phyloP scores from a whole-genome alignment of 1,139 yeast genomes.

The Eremothecium sinecaudum region DNA sequence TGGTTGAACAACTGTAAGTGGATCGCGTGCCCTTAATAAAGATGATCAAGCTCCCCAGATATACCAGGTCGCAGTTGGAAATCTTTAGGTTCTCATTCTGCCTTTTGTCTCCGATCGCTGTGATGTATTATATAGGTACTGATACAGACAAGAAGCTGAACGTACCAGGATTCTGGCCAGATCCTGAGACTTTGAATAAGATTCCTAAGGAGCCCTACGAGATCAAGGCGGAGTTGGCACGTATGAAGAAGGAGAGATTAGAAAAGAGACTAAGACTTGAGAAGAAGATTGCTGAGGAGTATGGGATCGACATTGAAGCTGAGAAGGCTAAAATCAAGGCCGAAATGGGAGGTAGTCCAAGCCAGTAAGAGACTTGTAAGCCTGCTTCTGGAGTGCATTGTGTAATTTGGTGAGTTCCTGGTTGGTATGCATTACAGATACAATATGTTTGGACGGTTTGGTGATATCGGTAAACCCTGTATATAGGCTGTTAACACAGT shows the following conservation, averaged over 20 bases:
- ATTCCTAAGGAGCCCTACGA: slow-evolving; percentile 91
- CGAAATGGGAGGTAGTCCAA: too few species aligned
- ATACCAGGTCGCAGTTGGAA: slow-evolving; percentile 53
- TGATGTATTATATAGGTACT: slow-evolving; percentile 87
- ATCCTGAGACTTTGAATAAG: slow-evolving; percentile 80
- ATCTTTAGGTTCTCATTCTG: slow-evolving; percentile 75
- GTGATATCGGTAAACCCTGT: too few species aligned
- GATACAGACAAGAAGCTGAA: slow-evolving; percentile 83
- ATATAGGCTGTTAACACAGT: too few species aligned
- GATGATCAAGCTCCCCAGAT: slow-evolving; percentile 22
- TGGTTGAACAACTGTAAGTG: too few species aligned
- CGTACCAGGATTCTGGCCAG: slow-evolving; percentile 97
- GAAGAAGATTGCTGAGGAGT: slow-evolving; percentile 55
- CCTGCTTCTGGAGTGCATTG: too few species aligned
- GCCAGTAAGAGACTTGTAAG: too few species aligned
- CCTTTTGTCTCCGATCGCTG: slow-evolving; percentile 72
- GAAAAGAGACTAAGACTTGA: slow-evolving; percentile 70
- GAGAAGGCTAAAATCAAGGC: slow-evolving; percentile 31
- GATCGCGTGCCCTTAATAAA: too few species aligned
- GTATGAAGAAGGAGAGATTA: slow-evolving; percentile 64
- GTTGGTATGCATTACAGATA: too few species aligned
- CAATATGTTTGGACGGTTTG: too few species aligned
- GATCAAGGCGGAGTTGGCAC: slow-evolving; percentile 80
- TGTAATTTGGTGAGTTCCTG: too few species aligned
- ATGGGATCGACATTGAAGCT: slow-evolving; percentile 48